Base-by-base conservation (phyloP, 2,329 filamentous ascomycete genomes). In the Trichoderma sp. region DNA sequence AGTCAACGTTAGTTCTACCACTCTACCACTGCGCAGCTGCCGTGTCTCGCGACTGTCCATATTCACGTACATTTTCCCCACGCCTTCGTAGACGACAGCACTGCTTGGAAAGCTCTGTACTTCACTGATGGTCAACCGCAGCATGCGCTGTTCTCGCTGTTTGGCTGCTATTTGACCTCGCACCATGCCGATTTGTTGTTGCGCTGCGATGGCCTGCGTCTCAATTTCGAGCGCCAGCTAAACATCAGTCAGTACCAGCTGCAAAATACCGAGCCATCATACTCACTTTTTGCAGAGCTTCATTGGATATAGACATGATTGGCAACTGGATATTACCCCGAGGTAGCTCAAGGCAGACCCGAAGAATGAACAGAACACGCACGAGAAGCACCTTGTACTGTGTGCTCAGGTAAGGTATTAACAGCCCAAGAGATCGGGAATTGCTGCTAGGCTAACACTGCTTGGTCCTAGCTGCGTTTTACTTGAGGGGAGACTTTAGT, bases 201-300 rank as follows among this genome's bases (percentile, higher is more conserved):
- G 93, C 17, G 95, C 92, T 70, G 90, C 90, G 48, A 92, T 83
- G 15, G 94, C 94, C 78, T 97, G 95, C 71, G 90, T 89, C 81
- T 97, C 93, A 75, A 98, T 97, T 82, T 98, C 95, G 79, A 92
- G 91, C 74, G 97, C 88, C 70, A 97, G 85, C 94, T 97, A 72
- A 56, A 52, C 3, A 22, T 32, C 58, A 19, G 32, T 54, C 29
- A 35, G 42, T 29, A 54, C 22, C 9, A 17, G 6, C 27, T 63
- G 10, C 8, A 53, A 22, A 8, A 22, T 29, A 17, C 17, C 5
- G 12, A 29, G 4, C 12, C 22, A 3, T 25, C 13, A 15, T 19
- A 57, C 80, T 70, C 77, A 94, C 94, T 90, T 97, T 97, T 78
- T 97, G 92, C 71, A 98, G 84, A 68, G 94, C 93, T 82, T 97